A percentile compares a stretch with the other conserved stretches of the same genome.
These are phyloP conservation scores for Fusarium luffae DNA, from an alignment of 2,329 filamentous ascomycete species.

Conservation along the genomic window DNA sequence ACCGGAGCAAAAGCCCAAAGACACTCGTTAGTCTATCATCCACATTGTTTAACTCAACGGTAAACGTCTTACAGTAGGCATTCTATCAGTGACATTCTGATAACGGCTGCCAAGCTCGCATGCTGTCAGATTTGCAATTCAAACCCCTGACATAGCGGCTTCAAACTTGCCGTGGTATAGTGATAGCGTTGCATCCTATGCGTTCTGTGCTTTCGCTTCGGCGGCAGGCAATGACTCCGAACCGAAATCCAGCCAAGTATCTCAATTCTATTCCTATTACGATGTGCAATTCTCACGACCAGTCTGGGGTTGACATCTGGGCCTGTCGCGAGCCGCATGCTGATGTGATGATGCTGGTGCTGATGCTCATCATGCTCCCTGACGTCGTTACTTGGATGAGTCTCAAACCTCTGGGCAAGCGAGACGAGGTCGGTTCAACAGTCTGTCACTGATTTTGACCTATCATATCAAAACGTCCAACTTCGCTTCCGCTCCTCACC, in stretches of 20 bases:
- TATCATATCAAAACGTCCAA: conserved; percentile 8
- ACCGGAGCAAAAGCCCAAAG: neutral
- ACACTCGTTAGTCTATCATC: neutral
- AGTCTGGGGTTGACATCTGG: conserved; percentile 15
- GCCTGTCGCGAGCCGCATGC: conserved; percentile 20
- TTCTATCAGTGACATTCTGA: conserved; percentile 26
- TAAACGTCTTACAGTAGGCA: conserved; percentile 12
- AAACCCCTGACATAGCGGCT: conserved; percentile 32
- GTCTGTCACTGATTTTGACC: conserved; percentile 8
- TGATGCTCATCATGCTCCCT: conserved; percentile 12
- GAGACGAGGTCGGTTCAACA: conserved; percentile 3
- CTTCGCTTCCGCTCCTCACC: neutral
- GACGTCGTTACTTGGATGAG: conserved; percentile 3
- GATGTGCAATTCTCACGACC: conserved; percentile 2
- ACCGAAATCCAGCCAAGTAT: neutral
- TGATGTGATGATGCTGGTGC: neutral
- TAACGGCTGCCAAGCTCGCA: conserved; percentile 19
- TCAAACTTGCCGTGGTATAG: conserved; percentile 7
- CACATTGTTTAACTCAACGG: conserved; percentile 1
- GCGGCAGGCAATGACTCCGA: conserved; percentile 26
- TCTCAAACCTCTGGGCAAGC: conserved; percentile 15
- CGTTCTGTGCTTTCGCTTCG: conserved; percentile 4
- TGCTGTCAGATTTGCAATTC: conserved; percentile 10
- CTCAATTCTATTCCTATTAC: conserved; percentile 5
- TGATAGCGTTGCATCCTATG: conserved; percentile 28